Percentiles rank a stretch among this genome's conserved stretches.
phyloP scores from a whole-genome alignment of 805 yeast genomes.

The Candida krabiensis region DNA sequence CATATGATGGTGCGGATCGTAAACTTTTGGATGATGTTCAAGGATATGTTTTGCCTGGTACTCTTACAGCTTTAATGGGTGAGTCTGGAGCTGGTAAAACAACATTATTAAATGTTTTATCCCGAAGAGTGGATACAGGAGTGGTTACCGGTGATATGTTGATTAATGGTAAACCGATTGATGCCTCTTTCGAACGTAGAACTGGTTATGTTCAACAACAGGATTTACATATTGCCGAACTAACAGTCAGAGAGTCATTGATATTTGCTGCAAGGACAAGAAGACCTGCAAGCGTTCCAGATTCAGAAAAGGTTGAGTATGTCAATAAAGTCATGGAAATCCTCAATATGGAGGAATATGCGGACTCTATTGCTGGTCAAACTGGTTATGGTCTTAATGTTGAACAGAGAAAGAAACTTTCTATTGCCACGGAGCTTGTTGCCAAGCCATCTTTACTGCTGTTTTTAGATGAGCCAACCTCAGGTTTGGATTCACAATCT shows the following conservation, averaged over 20 bases:
- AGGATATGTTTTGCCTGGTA: constrained; percentile 52
- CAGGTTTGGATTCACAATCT: constrained; percentile 59
- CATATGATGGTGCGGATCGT: constrained; percentile 41
- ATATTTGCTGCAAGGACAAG: constrained; percentile 50
- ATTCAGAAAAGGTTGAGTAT: constrained; percentile 42
- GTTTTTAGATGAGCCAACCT: constrained; percentile 62
- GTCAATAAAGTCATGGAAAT: constrained; percentile 42
- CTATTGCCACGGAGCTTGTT: constrained; percentile 56
- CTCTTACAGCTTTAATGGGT: constrained; percentile 61
- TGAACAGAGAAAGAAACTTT: constrained; percentile 53
- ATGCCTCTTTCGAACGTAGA: constrained; percentile 49
- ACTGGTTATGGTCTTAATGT: constrained; percentile 52
- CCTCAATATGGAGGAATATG: constrained; percentile 42
- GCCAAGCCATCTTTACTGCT: constrained; percentile 53
- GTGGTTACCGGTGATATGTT: constrained; percentile 56
- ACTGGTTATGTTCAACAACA: constrained; percentile 61
- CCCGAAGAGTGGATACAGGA: constrained; percentile 52
- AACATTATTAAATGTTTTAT: constrained; percentile 52
- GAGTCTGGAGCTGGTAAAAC: constrained; percentile 69
- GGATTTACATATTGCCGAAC: constrained; percentile 49
- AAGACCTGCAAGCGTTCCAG: constrained; percentile 40
- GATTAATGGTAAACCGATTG: constrained; percentile 51
- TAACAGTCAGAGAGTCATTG: constrained; percentile 53
- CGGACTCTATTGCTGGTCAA: constrained; percentile 52
- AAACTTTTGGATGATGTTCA: constrained; percentile 44